These are phyloP conservation scores for Primulina eburnea DNA, from an alignment of 257 asterid species.

Conservation along the genomic window DNA sequence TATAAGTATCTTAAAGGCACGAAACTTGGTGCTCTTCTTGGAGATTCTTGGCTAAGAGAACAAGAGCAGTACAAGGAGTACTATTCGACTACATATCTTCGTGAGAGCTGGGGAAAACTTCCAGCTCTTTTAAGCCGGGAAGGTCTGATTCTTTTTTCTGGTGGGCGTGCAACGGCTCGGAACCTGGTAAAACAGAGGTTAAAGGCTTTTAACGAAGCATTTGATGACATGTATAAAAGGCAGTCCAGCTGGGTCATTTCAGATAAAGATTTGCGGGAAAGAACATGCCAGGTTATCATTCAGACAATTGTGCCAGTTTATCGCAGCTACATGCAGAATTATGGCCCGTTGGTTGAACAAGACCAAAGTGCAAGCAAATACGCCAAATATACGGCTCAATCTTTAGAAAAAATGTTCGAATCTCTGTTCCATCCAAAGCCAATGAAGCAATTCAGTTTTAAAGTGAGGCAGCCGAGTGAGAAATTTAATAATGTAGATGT, in stretches of 20 bases:
- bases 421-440: constrained; percentile 63
- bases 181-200: constrained; percentile 75
- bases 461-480: constrained; percentile 59
- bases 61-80: constrained; percentile 59
- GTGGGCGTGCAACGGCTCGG: constrained; percentile 86
- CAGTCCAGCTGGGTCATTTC: constrained; percentile 57
- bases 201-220: constrained; percentile 69
- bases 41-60: constrained; percentile 66
- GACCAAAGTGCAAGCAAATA: constrained; percentile 68
- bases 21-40: constrained; percentile 60
- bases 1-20: constrained; percentile 66
- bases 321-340: constrained; percentile 91
- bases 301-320: constrained; percentile 84
- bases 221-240: constrained; percentile 66
- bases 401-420: constrained; percentile 66
- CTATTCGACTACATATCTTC: constrained; percentile 37
- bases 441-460: constrained; percentile 62
- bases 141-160: constrained; percentile 78
- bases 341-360: constrained; percentile 87
- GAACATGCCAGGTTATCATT: constrained; percentile 47
- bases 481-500: constrained; percentile 44
- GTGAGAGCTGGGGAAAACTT: constrained; percentile 91
- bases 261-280: constrained; percentile 69
- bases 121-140: constrained; percentile 75
- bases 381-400: constrained; percentile 61